Base-by-base conservation (phyloP, 345 rosid genomes). In the Passiflora organensis region DNA sequence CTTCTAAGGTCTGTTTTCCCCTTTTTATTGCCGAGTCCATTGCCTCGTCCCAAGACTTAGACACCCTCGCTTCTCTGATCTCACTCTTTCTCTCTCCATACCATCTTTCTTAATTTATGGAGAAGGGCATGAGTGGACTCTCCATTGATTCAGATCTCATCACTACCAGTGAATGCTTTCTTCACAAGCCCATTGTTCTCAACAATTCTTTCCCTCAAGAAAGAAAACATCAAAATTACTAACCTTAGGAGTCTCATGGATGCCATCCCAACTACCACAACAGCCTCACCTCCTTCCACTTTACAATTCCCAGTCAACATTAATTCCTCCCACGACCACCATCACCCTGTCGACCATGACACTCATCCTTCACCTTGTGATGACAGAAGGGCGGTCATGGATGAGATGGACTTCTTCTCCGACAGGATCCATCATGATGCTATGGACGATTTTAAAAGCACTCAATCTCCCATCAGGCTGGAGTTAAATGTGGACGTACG, bases 21-120 rank as follows among this genome's bases (percentile, higher is more conserved):
- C 66, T 67, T 75, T 79, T 77, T 59, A 58, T 74, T 75, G 91
- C 91, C 91, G 87, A 75, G 87, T 84, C 85, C 72, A 69, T 65
- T 73, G 83, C 82, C 67, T 78, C 73, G 59, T 72, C 74, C 53
- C 63, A 61, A 75, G 68, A 52, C 65, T 65, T 32, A 19, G 55
- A 34, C 55, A 41, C 45, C 53, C 28, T 22, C 57, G 8, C 34
- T 28, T 28, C 34, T 28, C 34, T 28, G 34, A 14, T 19, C 16
- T 48, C 42, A 32, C 13, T 51, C 64, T 52, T 55, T 57, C 69
- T 56, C 73, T 43, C 65, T 47, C 67, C 21, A 46, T 22, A 14
- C 20, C 32, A 50, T 61, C 36, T 68, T 55, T 56, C 64, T 73
- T 43, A 59, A 70, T 82, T 69, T 67, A 84, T 81, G 84, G 84